Percentiles rank a stretch among this genome's conserved stretches.
Evolutionary conservation across 208 protist genomes (phyloP).

Genomic region (Crithidia mellificae): DNA sequence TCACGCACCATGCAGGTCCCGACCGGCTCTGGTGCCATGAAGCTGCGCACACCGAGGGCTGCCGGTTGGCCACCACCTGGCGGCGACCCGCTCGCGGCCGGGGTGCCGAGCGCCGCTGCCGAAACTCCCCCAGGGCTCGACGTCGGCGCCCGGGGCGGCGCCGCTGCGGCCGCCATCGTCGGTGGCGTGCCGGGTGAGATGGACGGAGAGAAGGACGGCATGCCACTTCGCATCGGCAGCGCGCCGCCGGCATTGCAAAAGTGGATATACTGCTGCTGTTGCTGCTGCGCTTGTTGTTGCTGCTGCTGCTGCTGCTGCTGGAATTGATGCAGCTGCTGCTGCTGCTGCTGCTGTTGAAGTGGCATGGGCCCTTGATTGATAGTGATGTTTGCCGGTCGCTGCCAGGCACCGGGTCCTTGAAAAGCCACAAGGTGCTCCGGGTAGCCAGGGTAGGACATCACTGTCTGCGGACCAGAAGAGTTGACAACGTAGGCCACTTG

Average conservation of each 20-base stretch:
- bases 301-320: background rate
- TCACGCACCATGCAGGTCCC: constrained; percentile 40
- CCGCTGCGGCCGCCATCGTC: background rate
- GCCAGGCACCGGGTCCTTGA: background rate
- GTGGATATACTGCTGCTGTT: background rate
- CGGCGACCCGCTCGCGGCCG: constrained; percentile 24
- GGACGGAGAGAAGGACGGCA: background rate
- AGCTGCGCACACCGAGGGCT: constrained; percentile 39
- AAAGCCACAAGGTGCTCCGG: constrained; percentile 8
- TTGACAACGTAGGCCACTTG: constrained; percentile 26
- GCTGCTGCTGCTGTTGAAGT: background rate
- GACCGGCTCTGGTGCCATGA: constrained; percentile 37
- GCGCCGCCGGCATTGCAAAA: background rate
- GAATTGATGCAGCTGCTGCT: background rate
- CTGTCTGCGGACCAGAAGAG: constrained; percentile 1
- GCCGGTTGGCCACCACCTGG: constrained; percentile 20
- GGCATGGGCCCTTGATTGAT: background rate
- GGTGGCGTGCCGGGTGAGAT: background rate
- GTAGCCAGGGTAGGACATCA: constrained; percentile 14
- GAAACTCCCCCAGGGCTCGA: background rate
- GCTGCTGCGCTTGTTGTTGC: background rate
- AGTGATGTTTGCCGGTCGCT: background rate
- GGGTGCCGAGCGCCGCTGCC: background rate
- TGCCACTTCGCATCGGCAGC: background rate
- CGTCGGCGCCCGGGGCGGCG: background rate